These are phyloP conservation scores for Candida nonsorbophila DNA, from an alignment of 805 yeast species.

Conservation along the genomic window DNA sequence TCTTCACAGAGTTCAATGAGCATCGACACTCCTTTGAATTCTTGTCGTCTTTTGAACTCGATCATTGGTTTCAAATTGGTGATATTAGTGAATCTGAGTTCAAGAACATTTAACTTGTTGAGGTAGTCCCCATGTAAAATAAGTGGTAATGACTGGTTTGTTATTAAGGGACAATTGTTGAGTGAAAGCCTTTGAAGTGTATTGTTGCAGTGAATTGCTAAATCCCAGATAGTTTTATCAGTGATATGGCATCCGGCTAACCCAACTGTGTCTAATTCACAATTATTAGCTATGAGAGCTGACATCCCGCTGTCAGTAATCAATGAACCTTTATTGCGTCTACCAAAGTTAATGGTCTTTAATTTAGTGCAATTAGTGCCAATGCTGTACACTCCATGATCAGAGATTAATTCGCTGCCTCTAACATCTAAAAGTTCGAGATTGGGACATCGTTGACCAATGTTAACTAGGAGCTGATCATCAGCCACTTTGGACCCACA, in stretches of 20 bases:
- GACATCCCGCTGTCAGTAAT: slow-evolving; percentile 69
- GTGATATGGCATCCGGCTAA: slow-evolving; percentile 83
- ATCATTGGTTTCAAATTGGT: slow-evolving; percentile 60
- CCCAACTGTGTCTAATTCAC: slow-evolving; percentile 62
- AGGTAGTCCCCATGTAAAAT: slow-evolving; percentile 43
- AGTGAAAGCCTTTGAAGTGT: slow-evolving; percentile 62
- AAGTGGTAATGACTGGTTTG: slow-evolving; percentile 55
- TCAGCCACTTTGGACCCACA: slow-evolving; percentile 67
- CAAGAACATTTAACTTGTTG: slow-evolving; percentile 64
- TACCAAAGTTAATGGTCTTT: slow-evolving; percentile 67
- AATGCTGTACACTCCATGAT: slow-evolving; percentile 66
- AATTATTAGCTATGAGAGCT: slow-evolving; percentile 51
- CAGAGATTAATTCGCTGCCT: slow-evolving; percentile 77
- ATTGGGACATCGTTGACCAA: slow-evolving; percentile 52
- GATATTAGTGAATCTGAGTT: slow-evolving; percentile 61
- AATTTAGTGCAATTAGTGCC: slow-evolving; percentile 57
- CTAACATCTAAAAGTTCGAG: slow-evolving; percentile 68
- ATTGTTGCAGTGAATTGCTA: slow-evolving; percentile 49
- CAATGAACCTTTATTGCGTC: slow-evolving; percentile 61
- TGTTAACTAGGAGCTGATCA: slow-evolving; percentile 50
- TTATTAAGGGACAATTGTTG: slow-evolving; percentile 61
- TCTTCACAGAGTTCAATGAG: slow-evolving; percentile 77
- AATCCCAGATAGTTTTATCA: slow-evolving; percentile 76
- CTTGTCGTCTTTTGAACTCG: slow-evolving; percentile 56
- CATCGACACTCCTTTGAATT: slow-evolving; percentile 41